A percentile compares a stretch with the other conserved stretches of the same genome.
These are phyloP conservation scores for Bimuria novae-zelandiae DNA, from an alignment of 2,329 filamentous ascomycete genomes.

Conservation along the genomic window DNA sequence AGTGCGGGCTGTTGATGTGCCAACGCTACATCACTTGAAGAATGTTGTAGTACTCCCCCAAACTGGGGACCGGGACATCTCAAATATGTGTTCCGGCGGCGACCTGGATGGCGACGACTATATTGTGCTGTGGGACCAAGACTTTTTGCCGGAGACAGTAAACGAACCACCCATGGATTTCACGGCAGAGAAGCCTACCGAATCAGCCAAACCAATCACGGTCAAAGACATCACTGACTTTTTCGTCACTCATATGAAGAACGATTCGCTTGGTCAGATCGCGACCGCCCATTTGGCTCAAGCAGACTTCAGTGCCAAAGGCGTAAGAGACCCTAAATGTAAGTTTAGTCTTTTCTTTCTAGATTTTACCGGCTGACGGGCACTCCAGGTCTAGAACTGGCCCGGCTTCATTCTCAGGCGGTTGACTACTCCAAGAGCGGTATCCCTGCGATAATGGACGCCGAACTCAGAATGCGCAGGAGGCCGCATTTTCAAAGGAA, in stretches of 20 bases:
- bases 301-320: conserved; percentile 66
- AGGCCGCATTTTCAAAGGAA: conserved; percentile 94
- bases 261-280: conserved; percentile 79
- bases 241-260: conserved; percentile 92
- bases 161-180: conserved; percentile 82
- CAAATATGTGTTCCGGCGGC: conserved; percentile 94
- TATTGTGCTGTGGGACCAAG: conserved; percentile 86
- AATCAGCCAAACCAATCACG: conserved; percentile 66
- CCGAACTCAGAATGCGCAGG: conserved; percentile 60
- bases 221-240: conserved; percentile 78
- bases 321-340: conserved; percentile 73
- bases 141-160: conserved; percentile 67
- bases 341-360: conserved; percentile 36
- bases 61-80: conserved; percentile 79
- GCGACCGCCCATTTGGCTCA: conserved; percentile 80
- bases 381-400: conserved; percentile 66
- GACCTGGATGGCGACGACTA: conserved; percentile 97
- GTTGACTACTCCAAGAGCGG: conserved; percentile 96
- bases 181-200: conserved; percentile 59
- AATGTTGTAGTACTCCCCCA: conserved; percentile 89
- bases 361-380: not conserved
- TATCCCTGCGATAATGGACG: conserved; percentile 69
- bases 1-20: conserved; percentile 79
- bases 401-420: conserved; percentile 82
- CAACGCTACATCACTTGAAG: conserved; percentile 73